Evolutionary conservation across 1,284 basidiomycete species (phyloP), one percentile per base, ranked within the genome.

Genomic region (Porodaedalea pini): DNA sequence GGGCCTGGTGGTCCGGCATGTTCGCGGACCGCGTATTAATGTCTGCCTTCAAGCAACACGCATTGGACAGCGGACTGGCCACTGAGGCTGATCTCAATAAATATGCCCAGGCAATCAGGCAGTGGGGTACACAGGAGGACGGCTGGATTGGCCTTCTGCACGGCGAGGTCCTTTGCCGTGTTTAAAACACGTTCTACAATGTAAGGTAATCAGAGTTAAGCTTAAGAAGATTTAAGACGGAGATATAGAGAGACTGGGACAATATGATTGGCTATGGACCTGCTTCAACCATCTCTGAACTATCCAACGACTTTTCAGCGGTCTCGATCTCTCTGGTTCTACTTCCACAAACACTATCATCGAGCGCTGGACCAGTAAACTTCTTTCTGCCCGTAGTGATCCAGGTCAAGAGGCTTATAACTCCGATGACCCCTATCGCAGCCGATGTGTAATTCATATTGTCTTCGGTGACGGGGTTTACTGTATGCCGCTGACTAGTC

Each of bases 131-230:
- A 7, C 59, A 66, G 11, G 71, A 72, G 54, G 71, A 73, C 23
- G 74, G 67, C 0, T 74, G 69, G 72, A 70, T 70, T 41, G 63
- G 62, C 5, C 1, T 73, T 17, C 41, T 72, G 37, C 66, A 73
- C 39, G 70, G 74, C 2, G 73, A 76, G 61, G 63, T 76, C 51
- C 61, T 70, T 23, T 67, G 61, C 59, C 56, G 45, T 40, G 62
- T 61, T 19, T 62, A 71, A 43, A 65, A 70, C 39, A 58, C 10
- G 21, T 11, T 25, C 44, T n/a, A n/a, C 13, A 25, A 23, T 23
- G 3, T 17, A 47, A 25, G 44, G 7, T 23, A 17, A 17, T 17
- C 23, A 23, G n/a, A 8, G 17, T 6, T 19, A 21, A 23, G 17
- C 13, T 17, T 51, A 32, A 36, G 8, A n/a, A 51, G 8, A 23